Conservation (phyloP, 495 filamentous ascomycete species). For the Trichoderma reesei region DNA sequence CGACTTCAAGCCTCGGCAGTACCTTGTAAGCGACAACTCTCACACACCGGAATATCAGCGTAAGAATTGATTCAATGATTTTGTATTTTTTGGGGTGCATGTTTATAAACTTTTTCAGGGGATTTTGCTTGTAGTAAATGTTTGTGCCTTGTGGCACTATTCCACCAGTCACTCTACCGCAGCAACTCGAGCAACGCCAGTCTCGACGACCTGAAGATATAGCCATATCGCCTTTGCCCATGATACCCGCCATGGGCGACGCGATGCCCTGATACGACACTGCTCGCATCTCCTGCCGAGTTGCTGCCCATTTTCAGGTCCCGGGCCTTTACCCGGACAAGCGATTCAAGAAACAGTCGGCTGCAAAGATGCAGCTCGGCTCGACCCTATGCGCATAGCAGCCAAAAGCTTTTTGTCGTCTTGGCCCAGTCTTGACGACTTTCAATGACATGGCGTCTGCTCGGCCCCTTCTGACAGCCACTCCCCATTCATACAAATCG, state of each 20-base stretch:
- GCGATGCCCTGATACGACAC: not conserved
- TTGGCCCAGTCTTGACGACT: not conserved
- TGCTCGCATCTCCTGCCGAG: not conserved
- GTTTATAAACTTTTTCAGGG: not conserved
- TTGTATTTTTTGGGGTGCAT: not conserved
- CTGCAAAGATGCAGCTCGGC: not conserved
- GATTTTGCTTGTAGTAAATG: not conserved
- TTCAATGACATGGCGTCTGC: not conserved
- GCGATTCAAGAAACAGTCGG: not conserved
- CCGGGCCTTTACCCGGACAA: not conserved
- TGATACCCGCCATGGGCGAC: not conserved
- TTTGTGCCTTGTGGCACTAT: not conserved
- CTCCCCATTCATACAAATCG: not conserved
- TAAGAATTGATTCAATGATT: not conserved
- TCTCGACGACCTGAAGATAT: not conserved
- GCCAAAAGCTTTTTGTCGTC: not conserved
- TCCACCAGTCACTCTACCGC: not conserved
- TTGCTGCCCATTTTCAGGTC: not conserved
- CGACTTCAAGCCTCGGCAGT: not conserved
- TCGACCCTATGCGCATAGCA: not conserved
- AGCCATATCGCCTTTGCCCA: not conserved
- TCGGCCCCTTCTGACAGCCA: not conserved
- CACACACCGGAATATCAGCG: not conserved
- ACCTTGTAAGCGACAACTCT: not conserved
- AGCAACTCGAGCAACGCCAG: not conserved